A percentile compares a stretch with the other conserved stretches of the same genome.
phyloP scores from a whole-genome alignment of 768 basidiomycete species.

The Leccinum fibrillosum region DNA sequence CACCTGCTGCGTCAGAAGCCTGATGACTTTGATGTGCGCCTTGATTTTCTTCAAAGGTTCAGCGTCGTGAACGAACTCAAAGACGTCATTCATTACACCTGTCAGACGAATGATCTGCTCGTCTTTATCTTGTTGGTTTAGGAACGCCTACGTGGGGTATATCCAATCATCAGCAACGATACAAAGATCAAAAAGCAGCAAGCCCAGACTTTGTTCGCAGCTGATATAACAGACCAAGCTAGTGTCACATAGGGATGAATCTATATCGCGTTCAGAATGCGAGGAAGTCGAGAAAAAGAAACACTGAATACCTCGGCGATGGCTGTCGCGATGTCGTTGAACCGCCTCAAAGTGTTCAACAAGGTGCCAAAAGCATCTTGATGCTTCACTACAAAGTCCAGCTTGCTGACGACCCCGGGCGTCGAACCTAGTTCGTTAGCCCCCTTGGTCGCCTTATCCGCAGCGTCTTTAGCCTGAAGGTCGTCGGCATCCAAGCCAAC shows the following conservation, averaged over 20 bases:
- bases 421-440: not conserved
- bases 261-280: not conserved
- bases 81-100: not conserved
- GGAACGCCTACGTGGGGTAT: not conserved
- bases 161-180: not conserved
- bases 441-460: not conserved
- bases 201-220: not conserved
- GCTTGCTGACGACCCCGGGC: not conserved
- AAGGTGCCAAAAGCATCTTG: not conserved
- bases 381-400: not conserved
- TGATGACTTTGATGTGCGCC: not conserved
- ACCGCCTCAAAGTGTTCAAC: not conserved
- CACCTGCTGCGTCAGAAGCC: not conserved
- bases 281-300: too few relatives aligned
- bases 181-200: not conserved
- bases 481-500: not conserved
- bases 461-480: not conserved
- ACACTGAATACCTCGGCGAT: not conserved
- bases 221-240: not conserved
- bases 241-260: constrained; percentile 1
- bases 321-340: not conserved
- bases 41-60: not conserved
- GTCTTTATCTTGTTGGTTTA: not conserved
- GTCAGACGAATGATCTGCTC: not conserved
- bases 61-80: not conserved